Evolutionary conservation across 148 eudicot genomes (phyloP), one percentile per base, ranked within the genome.

Genomic region (Spergularia marina): DNA sequence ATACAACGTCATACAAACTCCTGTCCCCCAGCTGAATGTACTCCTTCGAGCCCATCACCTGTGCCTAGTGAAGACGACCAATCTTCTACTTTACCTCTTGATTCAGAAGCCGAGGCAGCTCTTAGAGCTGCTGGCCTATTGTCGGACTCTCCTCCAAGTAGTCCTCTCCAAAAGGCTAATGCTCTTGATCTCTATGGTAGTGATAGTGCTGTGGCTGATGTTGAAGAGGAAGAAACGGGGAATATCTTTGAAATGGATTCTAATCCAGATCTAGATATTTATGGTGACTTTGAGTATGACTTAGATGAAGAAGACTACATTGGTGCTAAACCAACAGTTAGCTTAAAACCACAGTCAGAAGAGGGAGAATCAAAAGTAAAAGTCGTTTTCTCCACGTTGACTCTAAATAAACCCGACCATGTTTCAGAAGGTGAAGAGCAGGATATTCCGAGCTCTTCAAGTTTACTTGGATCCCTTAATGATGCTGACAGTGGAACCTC

Each of bases 271-370:
- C 82, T 92, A 49, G 97, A 95, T 86, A 95, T 92, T 70, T 95
- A 92, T 79, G 96, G 97, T 63, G 98, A 95, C 78, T 91, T 89
- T 79, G 97, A 90, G 81, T 94, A 91, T 85, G 84, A 87, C 86
- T 85, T 94, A 80, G 96, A 92, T 74, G 96, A 90, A 81, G 94
- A 89, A 54, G 96, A 87, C 78, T 83, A 85, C 76, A 83, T 88
- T 78, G 89, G 87, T 81, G 86, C 88, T 76, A 78, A 82, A 80
- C 76, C 88, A 54, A 23, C 86, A 49, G 81, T 81, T 74, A 58
- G 74, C 63, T 75, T 88, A 65, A 81, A 87, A 65, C 36, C 68
- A 71, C 87, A 85, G 74, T 53, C 79, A 52, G 94, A 78, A 76
- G 89, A 86, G 25, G 85, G 53, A 70, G 85, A 82, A 65, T 80